Evolutionary conservation across 768 basidiomycete species (phyloP), one percentile per base, ranked within the genome.

Genomic region (Goffeauzyma gilvescens): DNA sequence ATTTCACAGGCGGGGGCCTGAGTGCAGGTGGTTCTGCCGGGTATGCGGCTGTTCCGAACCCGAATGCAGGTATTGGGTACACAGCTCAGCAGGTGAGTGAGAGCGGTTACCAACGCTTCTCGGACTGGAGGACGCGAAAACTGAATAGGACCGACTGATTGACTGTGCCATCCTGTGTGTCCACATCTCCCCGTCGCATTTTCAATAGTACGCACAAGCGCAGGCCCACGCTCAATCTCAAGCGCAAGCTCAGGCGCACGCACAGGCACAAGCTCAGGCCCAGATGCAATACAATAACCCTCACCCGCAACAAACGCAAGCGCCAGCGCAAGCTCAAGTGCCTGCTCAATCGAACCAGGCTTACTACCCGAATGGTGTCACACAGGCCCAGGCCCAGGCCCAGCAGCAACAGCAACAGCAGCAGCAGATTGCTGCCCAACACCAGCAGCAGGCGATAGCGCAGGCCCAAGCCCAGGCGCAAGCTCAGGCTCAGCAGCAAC

Each of bases 1-100:
- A 95, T 64, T 93, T 95, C 65, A 58, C 54, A 21, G 25, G 53
- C n/a, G n/a, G n/a, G n/a, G n/a, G n/a, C n/a, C n/a, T n/a, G n/a
- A 17, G 54, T 50, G 3, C 58, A 55, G 2, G 57, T 60, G 36
- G 52, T 55, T 12, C 58, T 55, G 1, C 55, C 55, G n/a, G 50
- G 54, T 8, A 50, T 60, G 13, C 55, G 54, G 25, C 33, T 8
- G 15, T 32, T 46, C 10, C n/a, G n/a, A n/a, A n/a, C n/a, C n/a
- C n/a, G n/a, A n/a, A n/a, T n/a, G n/a, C n/a, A n/a, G n/a, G n/a
- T n/a, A n/a, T n/a, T n/a, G n/a, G n/a, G n/a, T n/a, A n/a, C n/a
- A n/a, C n/a, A n/a, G n/a, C n/a, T n/a, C n/a, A n/a, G n/a, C n/a
- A n/a, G n/a, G n/a, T n/a, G n/a, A n/a, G n/a, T n/a, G n/a, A n/a